Evolutionary conservation across 2,329 filamentous ascomycete species (phyloP).

Genomic region (Neurospora sp.): DNA sequence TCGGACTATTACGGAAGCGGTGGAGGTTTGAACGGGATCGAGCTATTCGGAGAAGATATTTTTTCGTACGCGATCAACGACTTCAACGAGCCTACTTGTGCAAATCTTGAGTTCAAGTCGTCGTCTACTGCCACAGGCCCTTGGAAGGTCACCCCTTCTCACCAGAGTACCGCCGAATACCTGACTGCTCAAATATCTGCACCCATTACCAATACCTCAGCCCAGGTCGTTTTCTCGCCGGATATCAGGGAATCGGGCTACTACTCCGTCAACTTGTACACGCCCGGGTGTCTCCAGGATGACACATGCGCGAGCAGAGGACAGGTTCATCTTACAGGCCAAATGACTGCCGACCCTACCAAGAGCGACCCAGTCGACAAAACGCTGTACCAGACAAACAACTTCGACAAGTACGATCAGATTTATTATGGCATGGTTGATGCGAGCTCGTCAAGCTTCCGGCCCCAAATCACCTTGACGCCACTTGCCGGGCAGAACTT

Average conservation of each 20-base stretch:
- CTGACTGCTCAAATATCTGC: conserved; percentile 56
- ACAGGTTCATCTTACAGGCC: conserved; percentile 69
- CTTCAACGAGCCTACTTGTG: conserved; percentile 84
- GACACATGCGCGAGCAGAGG: conserved; percentile 67
- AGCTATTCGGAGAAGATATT: conserved; percentile 79
- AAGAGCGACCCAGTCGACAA: conserved; percentile 41
- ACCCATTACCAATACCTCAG: conserved; percentile 45
- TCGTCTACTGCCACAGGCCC: conserved; percentile 60
- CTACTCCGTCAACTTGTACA: conserved; percentile 86
- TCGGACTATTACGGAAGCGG: conserved; percentile 79
- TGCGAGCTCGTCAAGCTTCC: conserved; percentile 61
- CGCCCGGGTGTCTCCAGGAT: conserved; percentile 80
- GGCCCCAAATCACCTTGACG: conserved; percentile 68
- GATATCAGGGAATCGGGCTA: conserved; percentile 84
- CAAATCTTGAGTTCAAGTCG: conserved; percentile 53
- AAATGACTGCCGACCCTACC: conserved; percentile 45
- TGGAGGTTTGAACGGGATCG: conserved; percentile 75
- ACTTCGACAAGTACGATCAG: conserved; percentile 93
- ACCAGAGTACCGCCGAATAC: conserved; percentile 65
- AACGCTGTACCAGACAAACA: conserved; percentile 79
- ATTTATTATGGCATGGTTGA: conserved; percentile 83
- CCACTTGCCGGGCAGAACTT: conserved; percentile 56
- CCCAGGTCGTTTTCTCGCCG: conserved; percentile 69
- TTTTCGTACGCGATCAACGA: conserved; percentile 74
- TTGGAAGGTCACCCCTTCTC: conserved; percentile 62